phyloP scores from a whole-genome alignment of 441 rosid genomes.

The Bocquillonia castaneifolia region DNA sequence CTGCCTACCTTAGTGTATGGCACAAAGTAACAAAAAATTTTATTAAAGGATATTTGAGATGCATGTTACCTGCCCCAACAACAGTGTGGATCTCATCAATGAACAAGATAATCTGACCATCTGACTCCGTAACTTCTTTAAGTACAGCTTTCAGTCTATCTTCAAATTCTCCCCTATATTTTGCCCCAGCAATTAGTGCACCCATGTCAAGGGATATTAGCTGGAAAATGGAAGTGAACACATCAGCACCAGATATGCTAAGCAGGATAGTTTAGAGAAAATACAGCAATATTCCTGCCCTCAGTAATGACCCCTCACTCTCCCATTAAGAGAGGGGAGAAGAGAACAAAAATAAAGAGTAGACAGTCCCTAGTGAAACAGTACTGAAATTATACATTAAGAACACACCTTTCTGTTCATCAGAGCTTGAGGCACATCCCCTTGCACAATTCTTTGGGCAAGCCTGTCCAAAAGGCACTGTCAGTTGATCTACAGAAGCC shows the following conservation, averaged over 20 bases:
- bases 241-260: neutral
- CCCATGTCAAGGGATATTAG: conserved; percentile 98
- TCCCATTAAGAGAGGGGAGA: neutral
- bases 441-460: conserved; percentile 96
- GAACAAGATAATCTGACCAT: conserved; percentile 78
- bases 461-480: conserved; percentile 50
- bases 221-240: conserved; percentile 31
- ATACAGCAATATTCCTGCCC: neutral
- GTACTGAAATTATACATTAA: neutral
- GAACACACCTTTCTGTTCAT: conserved; percentile 83
- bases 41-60: neutral
- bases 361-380: neutral
- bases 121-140: conserved; percentile 86
- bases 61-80: conserved; percentile 80
- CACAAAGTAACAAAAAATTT: neutral
- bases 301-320: neutral
- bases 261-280: neutral
- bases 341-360: neutral
- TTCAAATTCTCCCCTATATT: conserved; percentile 94
- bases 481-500: neutral
- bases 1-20: neutral
- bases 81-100: conserved; percentile 97
- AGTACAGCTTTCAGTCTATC: conserved; percentile 95
- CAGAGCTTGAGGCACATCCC: conserved; percentile 98
- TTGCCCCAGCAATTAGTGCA: conserved; percentile 93